These are phyloP conservation scores for Panicum hallii DNA, from an alignment of 202 grass and related monocot species.

Conservation along the genomic window DNA sequence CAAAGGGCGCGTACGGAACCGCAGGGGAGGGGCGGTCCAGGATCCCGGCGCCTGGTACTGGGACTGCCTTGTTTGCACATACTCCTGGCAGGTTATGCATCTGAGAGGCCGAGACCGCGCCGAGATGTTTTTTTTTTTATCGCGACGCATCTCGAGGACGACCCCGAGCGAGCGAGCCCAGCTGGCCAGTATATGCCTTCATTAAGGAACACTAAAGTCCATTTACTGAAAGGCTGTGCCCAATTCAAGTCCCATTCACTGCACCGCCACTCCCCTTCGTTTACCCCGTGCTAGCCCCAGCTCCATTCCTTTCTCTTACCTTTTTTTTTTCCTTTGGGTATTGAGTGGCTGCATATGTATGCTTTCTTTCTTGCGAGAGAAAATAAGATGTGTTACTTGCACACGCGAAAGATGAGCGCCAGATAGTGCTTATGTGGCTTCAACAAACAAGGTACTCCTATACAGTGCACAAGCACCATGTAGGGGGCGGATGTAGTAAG, in stretches of 20 bases:
- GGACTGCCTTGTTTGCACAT: constrained; percentile 1
- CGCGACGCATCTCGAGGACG: neutral
- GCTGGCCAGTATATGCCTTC: constrained; percentile 42
- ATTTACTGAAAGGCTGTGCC: constrained; percentile 47
- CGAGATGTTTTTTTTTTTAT: neutral
- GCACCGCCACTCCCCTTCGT: neutral
- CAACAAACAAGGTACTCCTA: too few species aligned
- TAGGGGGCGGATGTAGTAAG: too few species aligned
- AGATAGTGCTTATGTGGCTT: too few species aligned
- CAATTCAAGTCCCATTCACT: constrained; percentile 42
- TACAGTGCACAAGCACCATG: too few species aligned
- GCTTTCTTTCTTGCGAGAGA: neutral
- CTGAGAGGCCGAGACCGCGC: neutral
- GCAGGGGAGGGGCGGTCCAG: neutral
- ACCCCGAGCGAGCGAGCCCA: neutral
- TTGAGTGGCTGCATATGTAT: neutral
- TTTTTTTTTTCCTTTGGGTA: neutral
- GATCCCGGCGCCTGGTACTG: neutral
- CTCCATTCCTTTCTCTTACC: neutral
- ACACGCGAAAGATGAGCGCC: neutral
- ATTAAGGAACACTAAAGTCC: constrained; percentile 43
- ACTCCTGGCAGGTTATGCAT: too few species aligned
- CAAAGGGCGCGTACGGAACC: neutral
- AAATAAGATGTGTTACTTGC: too few species aligned
- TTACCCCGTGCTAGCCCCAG: neutral